Base-by-base conservation (phyloP, 176 grass and related monocot genomes). In the Oryza meyeriana region DNA sequence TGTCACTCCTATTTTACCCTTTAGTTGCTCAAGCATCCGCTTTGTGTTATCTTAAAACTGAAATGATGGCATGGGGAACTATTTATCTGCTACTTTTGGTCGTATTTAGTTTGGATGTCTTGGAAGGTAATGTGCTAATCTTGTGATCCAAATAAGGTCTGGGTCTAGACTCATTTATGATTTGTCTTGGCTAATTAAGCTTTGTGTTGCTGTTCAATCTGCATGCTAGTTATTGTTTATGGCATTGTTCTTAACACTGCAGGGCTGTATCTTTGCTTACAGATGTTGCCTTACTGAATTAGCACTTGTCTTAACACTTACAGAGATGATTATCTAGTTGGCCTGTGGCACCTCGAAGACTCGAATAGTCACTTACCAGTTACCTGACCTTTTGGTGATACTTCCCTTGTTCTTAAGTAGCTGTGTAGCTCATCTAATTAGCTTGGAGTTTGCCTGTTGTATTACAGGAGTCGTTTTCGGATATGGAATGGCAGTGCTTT, bases 131-230 rank as follows among this genome's bases (percentile, higher is more conserved):
- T 89, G 42, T 79, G 45, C 36, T 45, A 48, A 20, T 66, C 36
- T 79, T 63, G 25, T 61, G 79, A 77, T 70, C 39, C 13, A 55
- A 89, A 80, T 82, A 86, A 86, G n/a, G 32, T 47, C 61, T 47
- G 28, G 27, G 27, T 78, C 34, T 69, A 69, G 36, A 35, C 61
- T 38, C 77, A 29, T 36, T 67, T 74, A 25, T 29, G 35, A 79
- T 83, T 67, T 66, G 44, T 62, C 8, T 24, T 1, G 7, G 8
- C 20, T 5, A 58, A 33, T 82, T 73, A 81, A 77, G 16, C 29
- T 35, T 63, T 40, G 6, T 71, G 24, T 2, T 64, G 85, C 22
- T 58, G 45, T 50, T 61, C 16, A 79, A 41, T 47, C 18, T 59
- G 58, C 42, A 35, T 27, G 34, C 31, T 80, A 31, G n/a, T 75